Evolutionary conservation across 768 basidiomycete genomes (phyloP), one percentile per base, ranked within the genome.

Genomic region (Leccinum sublutescens): DNA sequence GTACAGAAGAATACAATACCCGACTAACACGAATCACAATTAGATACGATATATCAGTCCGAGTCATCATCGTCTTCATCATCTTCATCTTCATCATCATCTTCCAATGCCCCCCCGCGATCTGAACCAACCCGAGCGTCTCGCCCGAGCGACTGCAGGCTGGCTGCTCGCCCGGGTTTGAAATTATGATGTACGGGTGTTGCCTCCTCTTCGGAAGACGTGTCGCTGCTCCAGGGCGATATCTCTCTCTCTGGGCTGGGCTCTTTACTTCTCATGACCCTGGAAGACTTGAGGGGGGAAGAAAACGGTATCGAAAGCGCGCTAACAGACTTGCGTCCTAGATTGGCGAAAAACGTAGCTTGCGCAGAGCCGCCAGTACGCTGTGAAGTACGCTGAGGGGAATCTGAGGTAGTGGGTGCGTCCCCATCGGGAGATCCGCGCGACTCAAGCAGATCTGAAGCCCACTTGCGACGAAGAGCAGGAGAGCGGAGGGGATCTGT

Each of bases 191-290:
- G 9, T 19, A 62, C 48, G 3, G 64, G 57, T 12, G 68, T 52
- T 47, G 74, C 77, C 52, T 69, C 66, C 4, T 79, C 80, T 34
- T 82, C 84, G 15, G 82, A 82, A 11, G 84, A 85, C 55, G 80
- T 85, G 65, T 86, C 84, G 54, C 82, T 87, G 63, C 84, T 84
- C 83, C 85, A 86, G 2, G 68, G 67, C 47, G 71, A 70, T 50
- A 78, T 80, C 17, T 69, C 64, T 55, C 63, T 67, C 55, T 60
- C 64, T n/a, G 74, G 61, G 57, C 71, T 72, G 5, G 68, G 61
- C 14, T 74, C 68, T 40, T 64, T 67, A 48, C 66, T 61, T 38
- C 56, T 58, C 27, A 59, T 59, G 43, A 68, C 71, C 55, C 33
- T 62, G 29, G 64, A 45, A 52, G 68, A 55, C 61, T 50, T 67